Evolutionary conservation across 75 land plant genomes (phyloP).

Genomic region (Pinus taeda): DNA sequence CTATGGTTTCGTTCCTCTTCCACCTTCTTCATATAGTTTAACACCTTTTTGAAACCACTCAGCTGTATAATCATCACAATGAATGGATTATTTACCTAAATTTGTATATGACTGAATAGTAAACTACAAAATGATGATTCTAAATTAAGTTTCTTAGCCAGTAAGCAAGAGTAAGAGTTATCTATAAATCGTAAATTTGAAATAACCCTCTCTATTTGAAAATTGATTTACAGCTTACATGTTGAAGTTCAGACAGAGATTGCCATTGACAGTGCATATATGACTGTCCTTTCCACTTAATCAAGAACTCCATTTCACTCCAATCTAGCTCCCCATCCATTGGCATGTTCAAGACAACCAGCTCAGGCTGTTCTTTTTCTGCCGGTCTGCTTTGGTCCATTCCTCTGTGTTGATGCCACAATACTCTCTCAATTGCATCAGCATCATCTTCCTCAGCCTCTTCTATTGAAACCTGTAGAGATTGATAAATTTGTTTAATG

Average conservation of each 20-base stretch:
- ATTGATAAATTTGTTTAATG: neutral
- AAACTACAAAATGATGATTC: neutral
- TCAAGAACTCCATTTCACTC: constrained; percentile 86
- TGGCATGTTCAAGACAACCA: constrained; percentile 51
- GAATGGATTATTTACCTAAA: neutral
- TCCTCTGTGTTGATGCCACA: constrained; percentile 96
- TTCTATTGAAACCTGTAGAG: constrained; percentile 26
- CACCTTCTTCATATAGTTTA: constrained; percentile 88
- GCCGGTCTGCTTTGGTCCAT: constrained; percentile 65
- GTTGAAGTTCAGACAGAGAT: constrained; percentile 72
- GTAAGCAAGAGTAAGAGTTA: neutral
- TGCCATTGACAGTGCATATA: constrained; percentile 98
- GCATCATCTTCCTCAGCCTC: constrained; percentile 91
- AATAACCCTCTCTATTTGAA: neutral
- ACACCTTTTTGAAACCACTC: constrained; percentile 95
- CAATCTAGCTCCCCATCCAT: constrained; percentile 74
- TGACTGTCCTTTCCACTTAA: constrained; percentile 99
- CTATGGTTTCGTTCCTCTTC: constrained; percentile 78
- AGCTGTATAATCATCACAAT: constrained; percentile 44
- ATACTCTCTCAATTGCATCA: constrained; percentile 89
- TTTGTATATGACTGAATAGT: neutral
- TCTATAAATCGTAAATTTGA: neutral
- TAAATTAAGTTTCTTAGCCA: neutral
- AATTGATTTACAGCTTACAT: constrained; percentile 42
- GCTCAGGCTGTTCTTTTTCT: constrained; percentile 55